Base-by-base conservation (phyloP, 345 rosid species). In the Carallia brachiata region DNA sequence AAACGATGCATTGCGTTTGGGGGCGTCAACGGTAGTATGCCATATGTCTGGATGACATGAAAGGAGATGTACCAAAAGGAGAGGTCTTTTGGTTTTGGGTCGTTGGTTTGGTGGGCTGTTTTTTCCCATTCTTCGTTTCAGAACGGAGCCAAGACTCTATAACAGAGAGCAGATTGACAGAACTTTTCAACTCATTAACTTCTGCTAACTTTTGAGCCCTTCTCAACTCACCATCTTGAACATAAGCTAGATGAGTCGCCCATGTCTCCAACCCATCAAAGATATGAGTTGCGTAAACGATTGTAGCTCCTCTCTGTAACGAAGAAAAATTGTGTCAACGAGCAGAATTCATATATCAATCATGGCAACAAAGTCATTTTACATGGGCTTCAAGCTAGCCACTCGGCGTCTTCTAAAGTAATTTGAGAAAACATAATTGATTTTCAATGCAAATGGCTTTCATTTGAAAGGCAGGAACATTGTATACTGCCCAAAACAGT, bases 181-280 rank as follows among this genome's bases (percentile, higher is more conserved):
- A 83, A 65, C 58, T 78, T 82, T 85, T 89, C 85, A 94, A 69
- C 79, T 94, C 95, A 27, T 75, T 44, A 53, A 86, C 36, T 69
- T 91, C 93, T 1, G 76, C 27, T 70, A 89, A 66, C 79, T 77
- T 87, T 75, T 83, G 82, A 10, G 82, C 73, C 79, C 79, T 87
- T 68, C 61, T 87, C 76, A 94, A 67, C 67, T 91, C 84, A 65
- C 98, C 96, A 47, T 91, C 90, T 63, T 91, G 97, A 69, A 91
- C 87, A 78, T 89, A 91, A 23, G 90, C 96, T 37, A 94, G 83
- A 86, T 91, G 86, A 7, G 95, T 88, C 0, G 95, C 96, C 97
- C 98, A 94, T 59, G 88, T 79, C 79, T 94, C 96, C 75, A 91
- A 66, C 50, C 98, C 98, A 12, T 94, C 97, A 62, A 91, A 94